Conservation (phyloP, 192 early-diverging fungal species). For the Backusella westeae region DNA sequence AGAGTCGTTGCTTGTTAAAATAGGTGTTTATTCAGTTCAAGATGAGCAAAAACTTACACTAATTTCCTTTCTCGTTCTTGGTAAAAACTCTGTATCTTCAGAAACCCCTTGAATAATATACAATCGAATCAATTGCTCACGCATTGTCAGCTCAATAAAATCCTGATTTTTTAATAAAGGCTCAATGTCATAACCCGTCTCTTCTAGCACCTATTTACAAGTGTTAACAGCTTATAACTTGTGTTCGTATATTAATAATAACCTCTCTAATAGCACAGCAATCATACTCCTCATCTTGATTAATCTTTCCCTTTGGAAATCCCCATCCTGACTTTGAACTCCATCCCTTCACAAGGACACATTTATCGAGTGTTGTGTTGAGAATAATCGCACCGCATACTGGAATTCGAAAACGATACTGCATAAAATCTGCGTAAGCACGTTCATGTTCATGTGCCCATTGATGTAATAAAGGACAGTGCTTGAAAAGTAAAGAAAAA, state of each 20-base stretch:
- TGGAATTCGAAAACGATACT: conserved; percentile 95
- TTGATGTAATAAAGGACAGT: conserved; percentile 87
- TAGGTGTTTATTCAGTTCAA: too few species aligned
- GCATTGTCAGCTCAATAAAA: conserved; percentile 84
- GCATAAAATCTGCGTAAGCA: conserved; percentile 90
- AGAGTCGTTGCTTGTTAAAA: too few species aligned
- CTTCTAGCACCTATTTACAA: conserved; percentile 73
- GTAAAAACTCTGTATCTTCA: conserved; percentile 76
- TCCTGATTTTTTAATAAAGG: conserved; percentile 70
- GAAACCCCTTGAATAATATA: conserved; percentile 90
- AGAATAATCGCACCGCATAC: conserved; percentile 97
- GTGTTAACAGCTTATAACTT: neutral
- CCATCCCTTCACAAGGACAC: conserved; percentile 93
- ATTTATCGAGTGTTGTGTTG: conserved; percentile 77
- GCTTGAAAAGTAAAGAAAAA: conserved; percentile 68
- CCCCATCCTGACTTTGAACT: conserved; percentile 88
- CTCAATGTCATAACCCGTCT: conserved; percentile 90
- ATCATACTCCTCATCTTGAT: conserved; percentile 89
- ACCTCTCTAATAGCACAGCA: conserved; percentile 92
- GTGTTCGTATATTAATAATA: neutral
- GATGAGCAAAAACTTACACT: conserved; percentile 56
- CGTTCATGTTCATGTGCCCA: conserved; percentile 86
- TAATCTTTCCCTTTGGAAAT: conserved; percentile 99
- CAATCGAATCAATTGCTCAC: conserved; percentile 86
- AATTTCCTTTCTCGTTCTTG: conserved; percentile 92